A percentile compares a stretch with the other conserved stretches of the same genome.
phyloP scores from a whole-genome alignment of 2,329 filamentous ascomycete genomes.

The Sporothrix luriei region DNA sequence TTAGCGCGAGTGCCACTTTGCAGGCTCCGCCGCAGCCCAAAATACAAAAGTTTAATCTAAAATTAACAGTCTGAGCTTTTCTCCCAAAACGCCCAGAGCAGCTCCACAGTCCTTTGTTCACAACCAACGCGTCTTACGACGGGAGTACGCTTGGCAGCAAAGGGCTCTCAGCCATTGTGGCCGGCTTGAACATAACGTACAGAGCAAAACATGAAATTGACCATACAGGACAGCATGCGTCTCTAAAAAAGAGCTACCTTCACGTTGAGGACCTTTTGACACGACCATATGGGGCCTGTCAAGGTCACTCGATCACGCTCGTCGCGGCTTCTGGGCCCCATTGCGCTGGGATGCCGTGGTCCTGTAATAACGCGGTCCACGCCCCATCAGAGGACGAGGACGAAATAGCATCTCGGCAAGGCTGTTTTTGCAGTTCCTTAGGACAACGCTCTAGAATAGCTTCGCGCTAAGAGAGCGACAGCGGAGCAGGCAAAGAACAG shows the following conservation, averaged over 20 bases:
- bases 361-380: neutral
- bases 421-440: conserved; percentile 3
- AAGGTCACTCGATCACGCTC: no score
- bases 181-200: no score
- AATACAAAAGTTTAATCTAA: conserved; percentile 20
- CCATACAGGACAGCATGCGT: no score
- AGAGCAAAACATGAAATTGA: no score
- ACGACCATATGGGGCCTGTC: no score
- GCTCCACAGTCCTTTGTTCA: neutral
- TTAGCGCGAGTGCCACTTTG: neutral
- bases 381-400: neutral
- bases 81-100: neutral
- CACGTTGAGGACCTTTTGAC: no score
- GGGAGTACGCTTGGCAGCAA: neutral
- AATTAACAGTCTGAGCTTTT: conserved; percentile 14
- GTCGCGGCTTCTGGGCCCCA: neutral
- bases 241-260: no score
- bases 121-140: neutral
- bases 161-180: no score
- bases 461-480: conserved; percentile 7
- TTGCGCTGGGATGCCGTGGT: no score
- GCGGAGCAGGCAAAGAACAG: neutral
- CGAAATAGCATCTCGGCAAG: conserved; percentile 11
- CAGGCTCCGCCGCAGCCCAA: conserved; percentile 6
- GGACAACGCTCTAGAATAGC: neutral